Evolutionary conservation across 352 stramenopile species (phyloP).

Genomic region (Phytophthora lateralis): DNA sequence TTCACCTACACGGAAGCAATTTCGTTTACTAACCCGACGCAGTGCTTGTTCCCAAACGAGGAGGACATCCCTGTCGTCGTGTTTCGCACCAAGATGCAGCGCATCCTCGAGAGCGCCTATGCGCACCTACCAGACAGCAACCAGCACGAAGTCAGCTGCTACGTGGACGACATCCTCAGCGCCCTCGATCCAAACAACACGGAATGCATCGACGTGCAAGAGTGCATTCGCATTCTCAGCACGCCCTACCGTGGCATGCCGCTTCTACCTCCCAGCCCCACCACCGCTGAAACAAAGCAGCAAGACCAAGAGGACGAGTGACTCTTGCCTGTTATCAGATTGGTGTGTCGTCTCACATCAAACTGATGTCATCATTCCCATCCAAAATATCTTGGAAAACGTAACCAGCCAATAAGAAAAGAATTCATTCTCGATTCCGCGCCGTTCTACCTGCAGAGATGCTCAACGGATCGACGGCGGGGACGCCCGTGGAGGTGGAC

Average conservation of each 20-base stretch:
- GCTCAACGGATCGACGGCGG: conserved; percentile 14
- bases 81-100: conserved; percentile 76
- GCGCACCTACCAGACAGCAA: conserved; percentile 68
- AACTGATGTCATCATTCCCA: conserved; percentile 17
- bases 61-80: conserved; percentile 63
- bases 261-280: conserved; percentile 7
- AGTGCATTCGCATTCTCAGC: conserved; percentile 67
- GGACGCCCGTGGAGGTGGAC: conserved; percentile 39
- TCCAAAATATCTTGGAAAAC: conserved; percentile 3
- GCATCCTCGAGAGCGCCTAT: conserved; percentile 67
- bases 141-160: conserved; percentile 72
- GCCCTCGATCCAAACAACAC: conserved; percentile 71
- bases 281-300: background rate
- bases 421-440: conserved; percentile 24
- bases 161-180: conserved; percentile 72
- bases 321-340: conserved; percentile 19
- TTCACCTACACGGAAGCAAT: background rate
- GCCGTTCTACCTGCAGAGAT: conserved; percentile 16
- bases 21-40: conserved; percentile 3
- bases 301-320: conserved; percentile 1
- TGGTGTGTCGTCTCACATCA: conserved; percentile 16
- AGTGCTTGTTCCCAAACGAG: conserved; percentile 70
- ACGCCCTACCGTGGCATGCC: conserved; percentile 48
- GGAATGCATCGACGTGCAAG: conserved; percentile 73
- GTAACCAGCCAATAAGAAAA: background rate